Base-by-base conservation (phyloP, 2,329 filamentous ascomycete species). In the Fusarium albidum region DNA sequence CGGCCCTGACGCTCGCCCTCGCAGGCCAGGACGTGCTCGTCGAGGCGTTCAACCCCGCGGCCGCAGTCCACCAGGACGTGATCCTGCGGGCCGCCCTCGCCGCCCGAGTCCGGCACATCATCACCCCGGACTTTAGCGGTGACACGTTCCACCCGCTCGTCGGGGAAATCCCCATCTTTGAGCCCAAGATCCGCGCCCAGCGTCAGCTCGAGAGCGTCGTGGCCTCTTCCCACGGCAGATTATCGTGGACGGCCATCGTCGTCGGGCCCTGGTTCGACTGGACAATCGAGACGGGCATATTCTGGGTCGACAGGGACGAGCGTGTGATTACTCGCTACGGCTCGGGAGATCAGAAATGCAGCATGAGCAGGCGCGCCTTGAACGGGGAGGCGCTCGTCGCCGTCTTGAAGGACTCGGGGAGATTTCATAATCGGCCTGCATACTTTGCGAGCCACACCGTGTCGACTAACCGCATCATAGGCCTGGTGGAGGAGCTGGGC, bases 381-480 rank as follows among this genome's bases (percentile, higher is more conserved):
- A 54, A 49, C 12, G 50, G 45, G 9, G 46, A 57, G 11, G 54
- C 54, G 3, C 18, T 57, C 4, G 50, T 54, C 10, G 40, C 28
- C 0, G 50, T 57, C 6, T n/a, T 57, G n/a, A 33, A 41, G 26
- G 33, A 41, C 3, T 50, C 54, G 5, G 28, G 38, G 1, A 38
- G 21, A 17, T 57, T 35, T 21, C 32, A 14, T 6, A 57, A 57
- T 21, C 42, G 45, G 5, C 50, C 50, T 11, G 54, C 46, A 6
- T 57, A 57, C 21, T 57, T 57, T 41, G 50, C 54, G 1, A 57
- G 45, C 8, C 50, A 54, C 26, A 57, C 45, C 10, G 27, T 51
- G 5, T 38, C 41, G 2, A 54, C 50, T 5, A 57, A 54, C 18
- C 18, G 50, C 21, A 32, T 53, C 25, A 49, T 43, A 8, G 5